Evolutionary conservation across 371 early-diverging fungal genomes (phyloP), one percentile per base, ranked within the genome.

Genomic region (Mortierella sp.): DNA sequence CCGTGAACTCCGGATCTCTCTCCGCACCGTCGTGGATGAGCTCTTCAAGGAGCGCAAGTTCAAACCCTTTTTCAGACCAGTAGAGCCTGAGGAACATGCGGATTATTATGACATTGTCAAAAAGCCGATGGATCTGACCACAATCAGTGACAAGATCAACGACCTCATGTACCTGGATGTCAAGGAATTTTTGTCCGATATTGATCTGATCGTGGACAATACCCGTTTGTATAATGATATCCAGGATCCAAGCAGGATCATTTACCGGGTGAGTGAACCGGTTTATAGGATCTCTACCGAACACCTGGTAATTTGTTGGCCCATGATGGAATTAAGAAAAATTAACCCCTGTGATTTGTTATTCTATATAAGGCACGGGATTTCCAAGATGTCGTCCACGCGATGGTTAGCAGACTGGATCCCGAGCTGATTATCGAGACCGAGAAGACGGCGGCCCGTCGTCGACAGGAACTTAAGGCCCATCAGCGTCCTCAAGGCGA

Each of bases 81-180:
- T 84, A 12, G 84, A 84, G 11, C 72, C 64, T 3, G 76, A 76
- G 30, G 76, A 76, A 41, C 50, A 28, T 7, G 43, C 51, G 23
- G 76, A 76, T 5, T 90, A 90, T 70, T 78, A 79, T 8, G 80
- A 83, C 28, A 75, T 84, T 43, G 80, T 90, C 55, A 87, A 86
- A 54, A 58, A 79, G n/a, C 93, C 93, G 4, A 94, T 94, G 92
- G 92, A 91, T 50, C 75, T 92, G 50, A 64, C 80, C 1, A 89
- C 87, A 4, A 86, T 94, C 56, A 69, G 72, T 34, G 71, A 81
- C 32, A 92, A 91, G 63, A 53, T 94, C 41, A 90, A 90, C 32
- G 61, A 32, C n/a, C 60, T 82, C 32, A 79, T 71, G 56, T 92
- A 93, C 67, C 55, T 79, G 30, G 71, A 73, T 17, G 59, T 83